Evolutionary conservation across 2,329 filamentous ascomycete genomes (phyloP).

Genomic region (Boeremia lycopersici): DNA sequence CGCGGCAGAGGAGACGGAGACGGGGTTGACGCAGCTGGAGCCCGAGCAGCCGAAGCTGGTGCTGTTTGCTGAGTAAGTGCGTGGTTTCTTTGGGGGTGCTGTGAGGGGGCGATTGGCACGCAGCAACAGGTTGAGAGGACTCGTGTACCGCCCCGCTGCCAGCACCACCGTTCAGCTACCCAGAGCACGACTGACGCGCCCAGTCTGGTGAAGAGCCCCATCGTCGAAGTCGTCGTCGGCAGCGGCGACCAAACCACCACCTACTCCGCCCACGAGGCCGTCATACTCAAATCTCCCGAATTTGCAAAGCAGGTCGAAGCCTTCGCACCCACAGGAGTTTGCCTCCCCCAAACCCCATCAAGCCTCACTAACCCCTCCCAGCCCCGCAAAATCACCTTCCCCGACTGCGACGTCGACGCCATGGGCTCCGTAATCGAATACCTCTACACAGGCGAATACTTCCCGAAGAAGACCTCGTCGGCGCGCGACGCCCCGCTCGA

Average conservation of each 20-base stretch:
- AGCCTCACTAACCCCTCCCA: constrained; percentile 26
- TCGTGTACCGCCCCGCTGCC: no score
- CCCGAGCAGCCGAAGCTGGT: constrained; percentile 48
- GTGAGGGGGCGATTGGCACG: background rate
- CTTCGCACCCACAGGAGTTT: constrained; percentile 67
- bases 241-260: constrained; percentile 63
- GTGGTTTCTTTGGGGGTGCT: background rate
- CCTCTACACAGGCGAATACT: constrained; percentile 87
- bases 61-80: constrained; percentile 55
- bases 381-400: constrained; percentile 72
- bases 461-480: constrained; percentile 67
- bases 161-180: no score
- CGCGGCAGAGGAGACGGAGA: constrained; percentile 31
- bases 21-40: constrained; percentile 52
- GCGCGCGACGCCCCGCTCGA: constrained; percentile 72
- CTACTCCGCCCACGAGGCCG: constrained; percentile 78
- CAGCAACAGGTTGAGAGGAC: background rate
- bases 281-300: constrained; percentile 76
- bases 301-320: constrained; percentile 68
- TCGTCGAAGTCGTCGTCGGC: constrained; percentile 54
- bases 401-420: constrained; percentile 71
- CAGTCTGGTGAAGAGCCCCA: constrained; percentile 57
- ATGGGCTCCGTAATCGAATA: constrained; percentile 82
- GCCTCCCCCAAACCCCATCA: constrained; percentile 31
- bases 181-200: background rate